Evolutionary conservation across 2,329 filamentous ascomycete genomes (phyloP), one percentile per base, ranked within the genome.

Genomic region (Zymoseptoria passerinii): DNA sequence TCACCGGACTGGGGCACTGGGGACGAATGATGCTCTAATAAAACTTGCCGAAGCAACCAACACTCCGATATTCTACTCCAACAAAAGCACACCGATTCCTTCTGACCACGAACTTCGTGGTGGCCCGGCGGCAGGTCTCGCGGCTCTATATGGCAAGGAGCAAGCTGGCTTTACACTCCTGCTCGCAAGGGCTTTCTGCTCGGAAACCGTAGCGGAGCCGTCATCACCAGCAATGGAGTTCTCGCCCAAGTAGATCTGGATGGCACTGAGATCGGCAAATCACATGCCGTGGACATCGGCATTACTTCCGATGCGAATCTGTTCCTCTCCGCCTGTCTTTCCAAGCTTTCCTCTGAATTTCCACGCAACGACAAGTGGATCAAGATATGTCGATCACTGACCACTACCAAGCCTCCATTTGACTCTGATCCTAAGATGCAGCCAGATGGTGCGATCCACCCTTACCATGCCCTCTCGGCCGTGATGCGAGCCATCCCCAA

Each of bases 181-280:
- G 61, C 57, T 27, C 57, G 61, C 13, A 63, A 59, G 8, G 61
- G 61, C 2, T 63, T 63, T n/a, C 59, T 63, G 2, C 57, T 63
- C 23, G 61, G 57, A 9, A 59, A 59, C 10, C 28, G 59, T 27
- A 56, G 59, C 48, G 61, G 61, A 28, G 61, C 61, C 49, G 57
- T 63, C 23, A 70, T 78, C 7, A 76, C 76, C 0, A 69, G 67
- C 1, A 63, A 62, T 20, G 75, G 73, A 62, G 73, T 69, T 40
- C 63, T 77, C 16, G 67, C 76, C 2, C 76, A 78, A 50, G 68
- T 78, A 16, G 76, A 78, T 57, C 65, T 73, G 5, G 76, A 78
- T 52, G 75, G 73, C 5, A 59, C 61, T 2, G 76, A 78, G 59
- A 77, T 78, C 3, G 75, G 75, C 2, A 72, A 74, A n/a, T 72